Base-by-base conservation (phyloP, 768 basidiomycete species). In the Pleurotus tuber-regium region DNA sequence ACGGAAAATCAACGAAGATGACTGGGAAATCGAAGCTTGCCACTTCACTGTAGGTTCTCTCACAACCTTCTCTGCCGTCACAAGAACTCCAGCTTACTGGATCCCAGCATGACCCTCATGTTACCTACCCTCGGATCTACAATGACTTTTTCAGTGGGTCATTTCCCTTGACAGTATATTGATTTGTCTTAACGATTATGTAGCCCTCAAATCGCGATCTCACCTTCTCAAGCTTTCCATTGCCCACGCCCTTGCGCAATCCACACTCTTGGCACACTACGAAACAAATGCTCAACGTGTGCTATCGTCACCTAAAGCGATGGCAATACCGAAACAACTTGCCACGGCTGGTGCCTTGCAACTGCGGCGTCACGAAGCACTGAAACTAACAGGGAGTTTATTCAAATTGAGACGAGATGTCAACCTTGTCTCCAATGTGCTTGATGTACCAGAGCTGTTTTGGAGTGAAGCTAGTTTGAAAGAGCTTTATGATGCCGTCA, bases 1-100 rank as follows among this genome's bases (percentile, higher is more conserved):
- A 49, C 69, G 87, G 36, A 74, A 73, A 46, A 70, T 87, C 33
- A 65, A 66, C 6, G 82, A 90, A 62, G 79, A 77, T 8, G 79
- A 87, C 56, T 95, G 94, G 94, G 92, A 97, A 63, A 75, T 95
- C 16, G 95, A 98, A 65, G 87, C 93, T 61, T 96, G 89, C 58
- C 94, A 97, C 72, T 97, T 84, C 69, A 76, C 80, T 9, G 92
- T 92, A 62, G 24, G 82, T 76, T 9, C 19, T n/a, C 21, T 43
- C 43, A 47, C 19, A 60, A 40, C 16, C 50, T 41, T 36, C 14
- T 28, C 24, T 38, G 33, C 29, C 12, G n/a, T n/a, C 21, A 25
- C 41, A 30, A 24, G 28, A 44, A 18, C 52, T 38, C 46, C 49
- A 28, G 49, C 19, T 36, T 51, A n/a, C 50, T 43, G 54, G 48